These are phyloP conservation scores for Cordyceps cicadae DNA, from an alignment of 2,329 filamentous ascomycete genomes.

Conservation along the genomic window DNA sequence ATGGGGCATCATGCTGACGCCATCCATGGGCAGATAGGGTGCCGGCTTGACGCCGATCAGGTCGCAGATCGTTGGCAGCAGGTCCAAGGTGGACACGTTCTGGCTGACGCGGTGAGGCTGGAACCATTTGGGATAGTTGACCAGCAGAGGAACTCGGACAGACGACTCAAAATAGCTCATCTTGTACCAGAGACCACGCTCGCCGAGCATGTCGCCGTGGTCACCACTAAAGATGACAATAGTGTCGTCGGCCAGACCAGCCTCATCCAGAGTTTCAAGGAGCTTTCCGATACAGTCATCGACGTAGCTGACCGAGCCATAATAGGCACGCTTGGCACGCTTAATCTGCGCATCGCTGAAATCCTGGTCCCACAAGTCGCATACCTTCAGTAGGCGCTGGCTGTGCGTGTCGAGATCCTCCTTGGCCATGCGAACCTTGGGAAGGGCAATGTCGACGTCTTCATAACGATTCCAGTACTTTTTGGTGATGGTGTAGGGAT, in stretches of 20 bases:
- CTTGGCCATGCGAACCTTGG: constrained; percentile 67
- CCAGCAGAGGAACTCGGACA: constrained; percentile 77
- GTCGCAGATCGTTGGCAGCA: constrained; percentile 82
- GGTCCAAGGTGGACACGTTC: constrained; percentile 85
- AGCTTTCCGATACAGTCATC: constrained; percentile 86
- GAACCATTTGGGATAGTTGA: constrained; percentile 72
- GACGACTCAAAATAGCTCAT: constrained; percentile 96
- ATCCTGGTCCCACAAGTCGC: constrained; percentile 76
- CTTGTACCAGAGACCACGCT: constrained; percentile 91
- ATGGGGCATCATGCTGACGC: constrained; percentile 72
- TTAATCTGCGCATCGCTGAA: constrained; percentile 82
- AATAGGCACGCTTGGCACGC: constrained; percentile 79
- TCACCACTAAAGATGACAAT: constrained; percentile 90
- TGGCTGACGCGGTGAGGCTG: constrained; percentile 65
- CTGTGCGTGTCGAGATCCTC: constrained; percentile 82
- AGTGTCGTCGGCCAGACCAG: constrained; percentile 73
- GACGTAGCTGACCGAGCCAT: constrained; percentile 86
- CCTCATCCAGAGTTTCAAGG: constrained; percentile 67
- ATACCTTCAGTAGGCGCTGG: constrained; percentile 75
- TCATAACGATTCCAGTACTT: constrained; percentile 94
- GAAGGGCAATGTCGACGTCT: constrained; percentile 76
- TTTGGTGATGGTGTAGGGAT: constrained; percentile 88
- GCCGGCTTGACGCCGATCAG: constrained; percentile 65
- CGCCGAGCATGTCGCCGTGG: constrained; percentile 92
- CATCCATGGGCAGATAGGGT: constrained; percentile 73